Conservation (phyloP, 148 eudicot genomes). For the Spergularia bocconei region DNA sequence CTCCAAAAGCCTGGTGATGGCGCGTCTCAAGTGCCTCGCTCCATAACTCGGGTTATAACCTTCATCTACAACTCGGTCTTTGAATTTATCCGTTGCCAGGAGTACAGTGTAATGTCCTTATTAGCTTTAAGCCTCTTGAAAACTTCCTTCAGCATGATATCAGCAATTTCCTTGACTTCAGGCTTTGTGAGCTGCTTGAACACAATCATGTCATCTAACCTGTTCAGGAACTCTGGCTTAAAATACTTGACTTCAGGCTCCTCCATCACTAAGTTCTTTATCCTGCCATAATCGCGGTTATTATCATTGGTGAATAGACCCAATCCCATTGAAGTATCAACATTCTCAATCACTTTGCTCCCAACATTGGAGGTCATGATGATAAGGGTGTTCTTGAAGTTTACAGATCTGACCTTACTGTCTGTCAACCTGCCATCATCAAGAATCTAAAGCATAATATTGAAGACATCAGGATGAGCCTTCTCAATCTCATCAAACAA, state of each 20-base stretch:
- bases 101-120: conserved; percentile 49
- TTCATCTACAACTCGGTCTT: conserved; percentile 70
- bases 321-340: conserved; percentile 59
- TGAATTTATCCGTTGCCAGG: conserved; percentile 69
- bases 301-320: conserved; percentile 44
- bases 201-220: conserved; percentile 89
- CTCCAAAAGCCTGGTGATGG: conserved; percentile 81
- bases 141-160: conserved; percentile 82
- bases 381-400: conserved; percentile 79
- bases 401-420: conserved; percentile 74
- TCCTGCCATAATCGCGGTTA: conserved; percentile 59
- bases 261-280: conserved; percentile 67
- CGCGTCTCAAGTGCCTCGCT: conserved; percentile 77
- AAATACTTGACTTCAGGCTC: conserved; percentile 80
- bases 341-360: conserved; percentile 78
- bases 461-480: conserved; percentile 90
- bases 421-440: conserved; percentile 89
- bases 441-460: conserved; percentile 87
- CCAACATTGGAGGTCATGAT: conserved; percentile 92
- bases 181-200: conserved; percentile 75
- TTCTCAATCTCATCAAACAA: conserved; percentile 92
- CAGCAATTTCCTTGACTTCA: conserved; percentile 87
- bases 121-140: conserved; percentile 53
- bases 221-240: conserved; percentile 77
- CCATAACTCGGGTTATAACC: conserved; percentile 86